phyloP scores from a whole-genome alignment of 441 rosid genomes.

The Bocquillonia castaneifolia region DNA sequence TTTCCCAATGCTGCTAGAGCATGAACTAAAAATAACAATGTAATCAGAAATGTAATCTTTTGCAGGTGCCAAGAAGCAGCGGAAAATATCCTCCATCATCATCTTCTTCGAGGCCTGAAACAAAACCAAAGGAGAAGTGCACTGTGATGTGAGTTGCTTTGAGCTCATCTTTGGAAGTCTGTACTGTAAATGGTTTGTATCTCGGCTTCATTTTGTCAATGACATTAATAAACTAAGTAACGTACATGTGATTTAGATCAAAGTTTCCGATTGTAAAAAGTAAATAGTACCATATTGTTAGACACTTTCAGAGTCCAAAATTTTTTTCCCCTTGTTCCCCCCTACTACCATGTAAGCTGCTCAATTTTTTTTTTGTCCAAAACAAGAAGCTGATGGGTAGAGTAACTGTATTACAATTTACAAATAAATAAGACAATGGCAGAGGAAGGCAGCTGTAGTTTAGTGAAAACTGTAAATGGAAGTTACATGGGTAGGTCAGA shows the following conservation, averaged over 20 bases:
- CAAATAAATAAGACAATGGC: no score
- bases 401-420: not conserved
- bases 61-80: constrained; percentile 61
- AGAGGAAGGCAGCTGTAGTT: no score
- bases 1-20: no score
- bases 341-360: not conserved
- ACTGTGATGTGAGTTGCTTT: constrained; percentile 58
- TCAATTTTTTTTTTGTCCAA: not conserved
- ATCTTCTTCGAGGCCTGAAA: constrained; percentile 48
- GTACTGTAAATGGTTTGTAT: constrained; percentile 43
- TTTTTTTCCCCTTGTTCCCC: no score
- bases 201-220: constrained; percentile 19
- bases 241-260: constrained; percentile 16
- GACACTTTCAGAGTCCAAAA: not conserved
- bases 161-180: constrained; percentile 22
- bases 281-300: constrained; percentile 15
- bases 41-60: constrained; percentile 8
- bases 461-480: not conserved
- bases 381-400: not conserved
- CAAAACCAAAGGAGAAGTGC: constrained; percentile 80
- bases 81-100: constrained; percentile 36
- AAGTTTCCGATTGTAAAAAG: constrained; percentile 23
- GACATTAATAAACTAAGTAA: constrained; percentile 26
- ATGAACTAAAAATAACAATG: not conserved
- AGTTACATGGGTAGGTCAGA: not conserved